Evolutionary conservation across 192 early-diverging fungal species (phyloP), one percentile per base, ranked within the genome.

Genomic region (Irineochytrium annulatum): DNA sequence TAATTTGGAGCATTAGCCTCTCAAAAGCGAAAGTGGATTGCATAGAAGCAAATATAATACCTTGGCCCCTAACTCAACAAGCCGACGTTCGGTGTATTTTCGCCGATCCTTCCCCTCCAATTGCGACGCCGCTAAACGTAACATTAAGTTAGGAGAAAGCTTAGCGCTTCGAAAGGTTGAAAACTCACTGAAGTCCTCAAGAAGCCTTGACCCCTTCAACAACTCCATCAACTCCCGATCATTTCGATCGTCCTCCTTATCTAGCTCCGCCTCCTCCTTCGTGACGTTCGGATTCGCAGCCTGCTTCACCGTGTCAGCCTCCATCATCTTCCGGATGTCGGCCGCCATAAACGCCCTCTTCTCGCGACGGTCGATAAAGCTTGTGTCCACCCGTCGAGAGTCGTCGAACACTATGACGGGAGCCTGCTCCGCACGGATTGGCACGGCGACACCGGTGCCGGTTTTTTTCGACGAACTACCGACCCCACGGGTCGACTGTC

Each of bases 181-280:
- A 68, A 41, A n/a, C 11, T 28, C 2, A 75, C 73, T 71, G 61
- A 69, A 77, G 19, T 81, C 60, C 57, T 79, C 74, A 19, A 81
- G 52, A 4, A 81, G 67, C 60, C 74, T 69, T 6, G 75, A 59
- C 0, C 72, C 52, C 37, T 72, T 52, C 24, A 81, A 55, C 1
- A 81, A 46, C 11, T 74, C 66, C 72, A 74, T 71, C 20, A 81
- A 65, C 33, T 79, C 74, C 5, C 69, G 62, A 52, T 81, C 79
- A 37, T 77, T 62, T 34, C 68, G 54, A 34, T 74, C 64, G 51
- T 81, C 79, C 26, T 53, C 51, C 60, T 57, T 56, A 13, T 64
- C 62, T 29, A 27, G 62, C 41, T 64, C 54, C 37, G 43, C 53
- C 24, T 64, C 62, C 34, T 64, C 62, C 19, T 34, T 45, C 1